Conservation (phyloP, 2,329 filamentous ascomycete species). For the Alternaria ventricosa region DNA sequence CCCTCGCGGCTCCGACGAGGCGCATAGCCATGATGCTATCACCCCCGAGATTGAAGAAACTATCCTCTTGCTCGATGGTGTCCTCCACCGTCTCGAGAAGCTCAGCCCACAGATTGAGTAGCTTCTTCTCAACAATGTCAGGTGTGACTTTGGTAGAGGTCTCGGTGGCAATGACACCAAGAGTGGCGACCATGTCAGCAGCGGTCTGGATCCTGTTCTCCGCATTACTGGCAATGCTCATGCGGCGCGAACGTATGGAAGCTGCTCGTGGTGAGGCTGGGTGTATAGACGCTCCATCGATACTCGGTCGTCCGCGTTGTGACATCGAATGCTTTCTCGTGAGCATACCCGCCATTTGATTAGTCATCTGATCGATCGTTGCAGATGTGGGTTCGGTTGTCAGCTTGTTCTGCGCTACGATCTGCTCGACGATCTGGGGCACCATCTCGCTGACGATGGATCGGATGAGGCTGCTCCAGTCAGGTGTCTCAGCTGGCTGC, state of each 20-base stretch:
- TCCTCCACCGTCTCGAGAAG: slow-evolving; percentile 44
- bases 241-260: slow-evolving; percentile 32
- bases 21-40: slow-evolving; percentile 46
- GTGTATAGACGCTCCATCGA: slow-evolving; percentile 30
- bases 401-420: slow-evolving; percentile 36
- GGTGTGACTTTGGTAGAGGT: slow-evolving; percentile 34
- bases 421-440: slow-evolving; percentile 41
- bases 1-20: slow-evolving; percentile 41
- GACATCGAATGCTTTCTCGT: slow-evolving; percentile 33
- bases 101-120: slow-evolving; percentile 41
- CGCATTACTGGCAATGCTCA: slow-evolving; percentile 39
- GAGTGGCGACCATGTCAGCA: slow-evolving; percentile 43
- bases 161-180: slow-evolving; percentile 40
- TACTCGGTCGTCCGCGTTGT: slow-evolving; percentile 27
- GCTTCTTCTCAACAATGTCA: slow-evolving; percentile 44
- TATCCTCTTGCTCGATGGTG: slow-evolving; percentile 41
- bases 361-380: slow-evolving; percentile 37
- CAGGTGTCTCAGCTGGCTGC: slow-evolving; percentile 18
- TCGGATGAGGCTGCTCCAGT: slow-evolving; percentile 39
- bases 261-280: slow-evolving; percentile 8
- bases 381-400: slow-evolving; percentile 22
- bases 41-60: slow-evolving; percentile 44
- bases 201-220: slow-evolving; percentile 40
- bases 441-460: slow-evolving; percentile 44
- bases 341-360: slow-evolving; percentile 39